phyloP scores from a whole-genome alignment of 441 rosid genomes.

The Isatis lusitanica region DNA sequence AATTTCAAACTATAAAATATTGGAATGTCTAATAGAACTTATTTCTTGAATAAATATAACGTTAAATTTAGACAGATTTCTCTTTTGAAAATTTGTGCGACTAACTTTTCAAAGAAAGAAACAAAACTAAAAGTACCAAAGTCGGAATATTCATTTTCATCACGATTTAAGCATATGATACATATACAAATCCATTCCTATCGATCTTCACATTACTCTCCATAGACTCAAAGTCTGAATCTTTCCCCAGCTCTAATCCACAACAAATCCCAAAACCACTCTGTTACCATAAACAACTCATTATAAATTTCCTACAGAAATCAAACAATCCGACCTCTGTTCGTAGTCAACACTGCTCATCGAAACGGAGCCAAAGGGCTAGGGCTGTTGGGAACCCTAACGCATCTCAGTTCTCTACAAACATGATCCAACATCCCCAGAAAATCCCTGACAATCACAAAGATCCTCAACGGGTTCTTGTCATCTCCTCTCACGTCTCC shows the following conservation, averaged over 20 bases:
- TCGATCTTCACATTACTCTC: constrained; percentile 5
- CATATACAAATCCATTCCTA: constrained; percentile 25
- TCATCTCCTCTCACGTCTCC: constrained; percentile 88
- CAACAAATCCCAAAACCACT: not conserved
- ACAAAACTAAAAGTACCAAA: not conserved
- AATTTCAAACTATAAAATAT: not conserved
- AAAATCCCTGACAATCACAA: constrained; percentile 97
- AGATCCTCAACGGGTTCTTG: constrained; percentile 77
- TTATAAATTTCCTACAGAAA: constrained; percentile 6
- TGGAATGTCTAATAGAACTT: not conserved
- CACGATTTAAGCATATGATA: constrained; percentile 10
- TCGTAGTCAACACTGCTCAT: constrained; percentile 22
- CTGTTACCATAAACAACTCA: constrained; percentile 18
- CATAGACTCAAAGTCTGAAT: constrained; percentile 24
- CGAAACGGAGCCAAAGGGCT: constrained; percentile 83
- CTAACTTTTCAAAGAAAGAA: not conserved
- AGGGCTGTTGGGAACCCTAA: constrained; percentile 56
- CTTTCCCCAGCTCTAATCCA: constrained; percentile 1
- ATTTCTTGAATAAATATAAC: not conserved
- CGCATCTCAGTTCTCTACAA: constrained; percentile 82
- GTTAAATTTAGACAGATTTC: too few species aligned
- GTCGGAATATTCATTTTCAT: not conserved
- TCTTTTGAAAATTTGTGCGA: too few species aligned
- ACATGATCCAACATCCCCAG: constrained; percentile 92
- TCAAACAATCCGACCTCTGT: constrained; percentile 23